Conservation (phyloP, 495 filamentous ascomycete species). For the Podospora sp. region DNA sequence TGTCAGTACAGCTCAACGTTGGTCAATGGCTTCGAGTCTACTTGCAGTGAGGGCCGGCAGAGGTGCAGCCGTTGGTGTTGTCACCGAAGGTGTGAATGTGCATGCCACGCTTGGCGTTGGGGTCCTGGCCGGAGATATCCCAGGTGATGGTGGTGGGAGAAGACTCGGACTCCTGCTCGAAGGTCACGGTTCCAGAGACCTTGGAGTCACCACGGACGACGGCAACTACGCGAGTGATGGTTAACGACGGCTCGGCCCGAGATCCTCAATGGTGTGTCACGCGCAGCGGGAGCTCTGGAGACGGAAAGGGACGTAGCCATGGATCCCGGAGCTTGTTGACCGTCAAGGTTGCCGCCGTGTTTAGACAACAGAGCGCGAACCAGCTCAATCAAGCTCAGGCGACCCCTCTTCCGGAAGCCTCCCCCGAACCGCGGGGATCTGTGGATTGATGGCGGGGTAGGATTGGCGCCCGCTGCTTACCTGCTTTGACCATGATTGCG, state of each 20-base stretch:
- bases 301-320: not conserved
- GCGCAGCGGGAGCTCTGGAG: not conserved
- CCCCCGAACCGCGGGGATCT: constrained; percentile 18
- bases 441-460: constrained; percentile 32
- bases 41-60: constrained; percentile 94
- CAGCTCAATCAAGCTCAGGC: constrained; percentile 26
- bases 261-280: not conserved
- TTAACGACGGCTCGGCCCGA: not conserved
- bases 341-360: constrained; percentile 35
- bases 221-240: constrained; percentile 64
- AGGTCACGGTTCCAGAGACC: constrained; percentile 87
- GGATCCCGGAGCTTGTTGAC: constrained; percentile 11
- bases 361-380: constrained; percentile 13
- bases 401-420: constrained; percentile 16
- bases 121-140: constrained; percentile 88
- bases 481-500: constrained; percentile 91
- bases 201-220: constrained; percentile 96
- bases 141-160: constrained; percentile 82
- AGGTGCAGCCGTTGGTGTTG: constrained; percentile 99
- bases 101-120: constrained; percentile 95
- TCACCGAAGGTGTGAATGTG: constrained; percentile 99
- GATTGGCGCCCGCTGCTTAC: constrained; percentile 57
- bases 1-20: not conserved
- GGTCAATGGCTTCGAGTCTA: constrained; percentile 11
- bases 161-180: constrained; percentile 85